Base-by-base conservation (phyloP, 768 basidiomycete species). In the Lentinula guzmanii region DNA sequence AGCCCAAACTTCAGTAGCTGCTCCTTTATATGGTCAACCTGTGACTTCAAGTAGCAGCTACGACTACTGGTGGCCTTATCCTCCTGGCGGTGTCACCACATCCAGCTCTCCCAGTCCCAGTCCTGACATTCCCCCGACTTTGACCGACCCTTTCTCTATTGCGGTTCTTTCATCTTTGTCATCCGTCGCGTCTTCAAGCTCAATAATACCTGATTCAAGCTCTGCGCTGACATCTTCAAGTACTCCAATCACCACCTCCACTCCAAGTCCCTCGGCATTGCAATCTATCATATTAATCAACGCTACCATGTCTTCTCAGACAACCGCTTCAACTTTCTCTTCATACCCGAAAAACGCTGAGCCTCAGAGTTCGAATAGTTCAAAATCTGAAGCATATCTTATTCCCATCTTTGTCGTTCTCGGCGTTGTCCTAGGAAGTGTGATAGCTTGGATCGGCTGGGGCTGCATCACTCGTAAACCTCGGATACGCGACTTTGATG, bases 61-160 rank as follows among this genome's bases (percentile, higher is more conserved):
- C 24, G 51, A 60, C 24, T 60, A 74, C 61, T 75, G 71, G 77
- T 77, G 70, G 77, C 73, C 75, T 0, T 77, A 74, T 62, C 72
- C 76, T 28, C 66, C 72, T 15, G 67, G 63, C 5, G 72, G 66
- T 41, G 69, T 65, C 37, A 31, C 65, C 9, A 65, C 70, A 4
- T 39, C 52, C 35, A 57, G 61, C 21, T 52, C 58, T 24, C 31
- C 52, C n/a, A 34, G 33, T 53, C 6, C 58, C 1, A 54, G 35
- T 8, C 24, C 52, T 16, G 18, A 39, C 33, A 21, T 42, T 16
- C 9, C 57, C 18, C 21, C 51, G 52, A 43, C 52, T 35, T 16
- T 46, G 2, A n/a, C 46, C 21, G 7, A 18, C 13, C 7, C 39
- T 42, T 18, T 41, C 16, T 53, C 62, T 15, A 18, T 37, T n/a